These are phyloP conservation scores for Astrocystis sublimbata DNA, from an alignment of 495 filamentous ascomycete species.

Conservation along the genomic window DNA sequence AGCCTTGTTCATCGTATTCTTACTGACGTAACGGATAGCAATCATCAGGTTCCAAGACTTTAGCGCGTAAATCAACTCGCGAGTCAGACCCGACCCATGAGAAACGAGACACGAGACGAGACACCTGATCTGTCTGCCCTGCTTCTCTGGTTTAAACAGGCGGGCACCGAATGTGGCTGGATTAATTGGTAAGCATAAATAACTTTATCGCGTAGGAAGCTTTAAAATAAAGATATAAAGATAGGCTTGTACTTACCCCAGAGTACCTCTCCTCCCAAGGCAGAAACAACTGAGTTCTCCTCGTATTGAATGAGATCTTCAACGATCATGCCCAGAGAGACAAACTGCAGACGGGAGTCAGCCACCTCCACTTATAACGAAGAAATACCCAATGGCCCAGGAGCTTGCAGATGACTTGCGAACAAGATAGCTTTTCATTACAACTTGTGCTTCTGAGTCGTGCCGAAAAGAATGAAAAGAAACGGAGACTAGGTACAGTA, in stretches of 20 bases:
- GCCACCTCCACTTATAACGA: too few species aligned
- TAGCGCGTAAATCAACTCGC: background rate
- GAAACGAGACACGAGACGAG: too few species aligned
- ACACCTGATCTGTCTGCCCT: background rate
- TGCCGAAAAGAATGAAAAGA: too few species aligned
- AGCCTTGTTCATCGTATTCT: background rate
- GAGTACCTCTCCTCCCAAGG: background rate
- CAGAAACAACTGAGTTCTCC: too few species aligned
- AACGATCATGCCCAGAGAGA: background rate
- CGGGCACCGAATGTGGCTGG: constrained; percentile 11
- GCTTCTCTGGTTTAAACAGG: background rate
- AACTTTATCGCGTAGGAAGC: background rate
- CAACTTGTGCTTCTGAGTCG: too few species aligned
- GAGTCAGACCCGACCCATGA: too few species aligned
- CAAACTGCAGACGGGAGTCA: too few species aligned
- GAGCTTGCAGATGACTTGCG: too few species aligned
- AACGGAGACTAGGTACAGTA: too few species aligned
- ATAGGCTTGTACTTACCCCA: background rate
- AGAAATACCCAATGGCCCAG: too few species aligned
- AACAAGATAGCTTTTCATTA: too few species aligned
- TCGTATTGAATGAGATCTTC: background rate
- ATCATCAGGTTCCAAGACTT: background rate
- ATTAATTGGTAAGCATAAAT: background rate
- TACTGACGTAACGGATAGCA: background rate
- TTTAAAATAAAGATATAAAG: background rate